Conservation (phyloP, 2,329 filamentous ascomycete species). For the Fusarium irregulare region DNA sequence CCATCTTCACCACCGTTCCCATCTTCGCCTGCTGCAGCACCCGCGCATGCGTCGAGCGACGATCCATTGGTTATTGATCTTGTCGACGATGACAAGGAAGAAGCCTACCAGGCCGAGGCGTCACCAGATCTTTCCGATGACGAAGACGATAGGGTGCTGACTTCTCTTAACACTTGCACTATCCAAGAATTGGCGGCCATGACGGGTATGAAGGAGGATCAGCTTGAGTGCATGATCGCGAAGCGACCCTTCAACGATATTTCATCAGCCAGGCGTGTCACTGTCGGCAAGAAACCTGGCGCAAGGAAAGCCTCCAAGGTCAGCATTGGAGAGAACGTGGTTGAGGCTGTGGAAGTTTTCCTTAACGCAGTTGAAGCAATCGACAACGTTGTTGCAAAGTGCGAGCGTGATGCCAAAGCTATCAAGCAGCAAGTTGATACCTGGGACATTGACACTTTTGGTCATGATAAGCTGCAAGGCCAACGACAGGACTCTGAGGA, state of each 20-base stretch:
- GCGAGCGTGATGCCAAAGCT: conserved; percentile 75
- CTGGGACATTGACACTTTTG: conserved; percentile 63
- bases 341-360: conserved; percentile 72
- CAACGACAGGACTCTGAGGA: conserved; percentile 50
- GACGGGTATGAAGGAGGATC: conserved; percentile 76
- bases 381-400: conserved; percentile 81
- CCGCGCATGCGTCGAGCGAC: conserved; percentile 47
- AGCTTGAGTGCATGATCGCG: conserved; percentile 75
- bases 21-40: conserved; percentile 30
- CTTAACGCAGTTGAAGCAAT: conserved; percentile 84
- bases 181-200: conserved; percentile 83
- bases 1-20: conserved; percentile 40
- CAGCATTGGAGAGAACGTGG: conserved; percentile 64
- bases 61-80: conserved; percentile 52
- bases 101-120: conserved; percentile 53
- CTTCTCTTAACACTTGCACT: conserved; percentile 85
- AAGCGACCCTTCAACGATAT: conserved; percentile 79
- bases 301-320: conserved; percentile 60
- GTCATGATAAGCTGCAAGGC: conserved; percentile 52
- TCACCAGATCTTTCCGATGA: conserved; percentile 47
- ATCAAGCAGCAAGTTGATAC: conserved; percentile 59
- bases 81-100: conserved; percentile 57
- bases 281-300: conserved; percentile 61
- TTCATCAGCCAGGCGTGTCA: conserved; percentile 73
- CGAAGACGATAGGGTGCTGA: conserved; percentile 67